A percentile compares a stretch with the other conserved stretches of the same genome.
These are phyloP conservation scores for Arachnomyces sp. DNA, from an alignment of 2,329 filamentous ascomycete species.

Conservation along the genomic window DNA sequence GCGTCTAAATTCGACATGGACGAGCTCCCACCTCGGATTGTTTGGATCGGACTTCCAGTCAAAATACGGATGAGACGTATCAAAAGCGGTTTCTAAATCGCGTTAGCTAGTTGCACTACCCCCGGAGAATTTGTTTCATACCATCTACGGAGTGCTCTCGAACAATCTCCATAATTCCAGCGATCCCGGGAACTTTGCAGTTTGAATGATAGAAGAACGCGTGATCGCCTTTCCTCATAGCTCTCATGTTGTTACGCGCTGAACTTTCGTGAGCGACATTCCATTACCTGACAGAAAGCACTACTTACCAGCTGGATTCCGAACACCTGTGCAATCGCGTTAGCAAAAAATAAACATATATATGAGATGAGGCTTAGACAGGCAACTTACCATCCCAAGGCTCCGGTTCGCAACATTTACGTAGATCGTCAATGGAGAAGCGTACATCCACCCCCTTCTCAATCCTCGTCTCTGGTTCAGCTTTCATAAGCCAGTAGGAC, in stretches of 20 bases:
- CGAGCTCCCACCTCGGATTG: conserved; percentile 75
- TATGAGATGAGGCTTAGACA: neutral
- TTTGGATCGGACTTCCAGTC: conserved; percentile 64
- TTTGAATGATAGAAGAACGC: conserved; percentile 98
- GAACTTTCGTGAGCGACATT: conserved; percentile 7
- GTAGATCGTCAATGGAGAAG: conserved; percentile 89
- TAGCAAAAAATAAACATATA: conserved; percentile 10
- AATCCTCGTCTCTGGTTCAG: conserved; percentile 76
- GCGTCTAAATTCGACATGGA: conserved; percentile 77
- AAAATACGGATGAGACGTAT: conserved; percentile 69
- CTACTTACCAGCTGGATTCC: conserved; percentile 32
- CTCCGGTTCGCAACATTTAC: conserved; percentile 63
- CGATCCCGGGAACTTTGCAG: conserved; percentile 80
- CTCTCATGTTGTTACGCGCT: conserved; percentile 80
- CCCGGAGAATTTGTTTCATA: conserved; percentile 38
- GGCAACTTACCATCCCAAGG: conserved; percentile 72
- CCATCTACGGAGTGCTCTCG: conserved; percentile 72
- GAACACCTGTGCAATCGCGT: conserved; percentile 32
- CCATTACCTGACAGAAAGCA: neutral
- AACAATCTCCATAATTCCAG: conserved; percentile 82
- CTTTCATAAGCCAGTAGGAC: conserved; percentile 75
- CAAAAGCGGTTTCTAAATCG: conserved; percentile 56
- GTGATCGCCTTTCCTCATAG: conserved; percentile 84
- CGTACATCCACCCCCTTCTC: conserved; percentile 83
- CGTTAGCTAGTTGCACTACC: neutral